Conservation (phyloP, 2,329 filamentous ascomycete genomes). For the Microdochium trichocladiopsis region DNA sequence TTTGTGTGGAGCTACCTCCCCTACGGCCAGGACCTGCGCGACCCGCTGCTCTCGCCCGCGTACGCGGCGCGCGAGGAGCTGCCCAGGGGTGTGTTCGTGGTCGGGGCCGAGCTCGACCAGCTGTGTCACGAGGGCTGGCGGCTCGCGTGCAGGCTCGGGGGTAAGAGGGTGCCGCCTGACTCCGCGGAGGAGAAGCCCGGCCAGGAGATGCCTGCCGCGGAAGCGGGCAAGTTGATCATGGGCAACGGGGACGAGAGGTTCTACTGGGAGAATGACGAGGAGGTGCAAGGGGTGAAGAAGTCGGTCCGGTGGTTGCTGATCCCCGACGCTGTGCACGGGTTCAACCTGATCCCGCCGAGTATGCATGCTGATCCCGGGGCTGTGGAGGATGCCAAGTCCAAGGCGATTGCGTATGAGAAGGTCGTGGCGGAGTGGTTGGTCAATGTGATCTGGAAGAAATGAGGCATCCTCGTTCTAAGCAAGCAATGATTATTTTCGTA, state of each 20-base stretch:
- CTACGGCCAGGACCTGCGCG: slow-evolving; percentile 20
- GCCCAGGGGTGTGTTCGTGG: slow-evolving; percentile 32
- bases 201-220: slow-evolving; percentile 9
- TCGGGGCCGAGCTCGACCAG: slow-evolving; percentile 38
- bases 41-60: slow-evolving; percentile 33
- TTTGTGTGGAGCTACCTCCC: slow-evolving; percentile 35
- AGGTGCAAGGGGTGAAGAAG: slow-evolving; percentile 13
- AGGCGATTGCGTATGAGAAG: slow-evolving; percentile 20
- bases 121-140: slow-evolving; percentile 32
- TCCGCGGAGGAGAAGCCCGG: slow-evolving; percentile 18
- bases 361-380: slow-evolving; percentile 20
- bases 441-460: slow-evolving; percentile 18
- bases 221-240: slow-evolving; percentile 12
- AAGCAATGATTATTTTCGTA: too few relatives aligned
- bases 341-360: slow-evolving; percentile 22
- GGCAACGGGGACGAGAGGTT: slow-evolving; percentile 23
- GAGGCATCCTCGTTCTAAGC: not conserved
- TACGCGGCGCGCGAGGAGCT: slow-evolving; percentile 22
- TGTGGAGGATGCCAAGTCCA: slow-evolving; percentile 17
- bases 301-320: slow-evolving; percentile 31
- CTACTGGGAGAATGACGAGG: slow-evolving; percentile 21
- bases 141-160: slow-evolving; percentile 26
- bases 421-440: slow-evolving; percentile 21
- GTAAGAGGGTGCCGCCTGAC: slow-evolving; percentile 15
- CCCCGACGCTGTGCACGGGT: slow-evolving; percentile 32